These are phyloP conservation scores for Porphyrellus cyaneotinctus DNA, from an alignment of 768 basidiomycete genomes.

Conservation along the genomic window DNA sequence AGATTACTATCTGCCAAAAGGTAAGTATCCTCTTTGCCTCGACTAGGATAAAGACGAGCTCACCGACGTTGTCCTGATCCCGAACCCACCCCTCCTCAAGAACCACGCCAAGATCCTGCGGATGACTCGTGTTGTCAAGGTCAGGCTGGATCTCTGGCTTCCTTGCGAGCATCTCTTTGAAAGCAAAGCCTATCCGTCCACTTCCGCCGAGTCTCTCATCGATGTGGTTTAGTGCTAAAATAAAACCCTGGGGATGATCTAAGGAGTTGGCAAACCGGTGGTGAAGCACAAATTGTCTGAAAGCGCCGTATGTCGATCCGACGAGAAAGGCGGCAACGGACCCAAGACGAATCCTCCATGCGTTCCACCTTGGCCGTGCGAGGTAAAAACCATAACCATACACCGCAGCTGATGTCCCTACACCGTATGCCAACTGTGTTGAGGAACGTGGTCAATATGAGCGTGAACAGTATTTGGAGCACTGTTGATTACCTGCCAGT, in stretches of 20 bases:
- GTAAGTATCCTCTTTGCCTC: neutral
- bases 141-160: conserved; percentile 11
- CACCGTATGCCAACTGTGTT: conserved; percentile 21
- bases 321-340: conserved; percentile 22
- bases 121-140: neutral
- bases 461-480: neutral
- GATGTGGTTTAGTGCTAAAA: conserved; percentile 29
- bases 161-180: conserved; percentile 22
- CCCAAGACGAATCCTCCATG: conserved; percentile 23
- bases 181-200: conserved; percentile 25
- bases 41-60: neutral
- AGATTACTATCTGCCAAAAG: conserved; percentile 1
- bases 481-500: conserved; percentile 42
- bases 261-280: conserved; percentile 29
- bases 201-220: conserved; percentile 30
- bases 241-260: conserved; percentile 30
- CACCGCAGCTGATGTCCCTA: conserved; percentile 21
- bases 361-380: conserved; percentile 28
- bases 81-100: conserved; percentile 18
- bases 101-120: conserved; percentile 4
- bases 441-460: conserved; percentile 1
- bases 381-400: conserved; percentile 25
- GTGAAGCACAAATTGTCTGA: conserved; percentile 28
- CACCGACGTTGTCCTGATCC: conserved; percentile 12
- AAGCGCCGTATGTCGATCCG: conserved; percentile 34